Conservation (phyloP, 2,329 filamentous ascomycete species). For the Coniochaeta sp. region DNA sequence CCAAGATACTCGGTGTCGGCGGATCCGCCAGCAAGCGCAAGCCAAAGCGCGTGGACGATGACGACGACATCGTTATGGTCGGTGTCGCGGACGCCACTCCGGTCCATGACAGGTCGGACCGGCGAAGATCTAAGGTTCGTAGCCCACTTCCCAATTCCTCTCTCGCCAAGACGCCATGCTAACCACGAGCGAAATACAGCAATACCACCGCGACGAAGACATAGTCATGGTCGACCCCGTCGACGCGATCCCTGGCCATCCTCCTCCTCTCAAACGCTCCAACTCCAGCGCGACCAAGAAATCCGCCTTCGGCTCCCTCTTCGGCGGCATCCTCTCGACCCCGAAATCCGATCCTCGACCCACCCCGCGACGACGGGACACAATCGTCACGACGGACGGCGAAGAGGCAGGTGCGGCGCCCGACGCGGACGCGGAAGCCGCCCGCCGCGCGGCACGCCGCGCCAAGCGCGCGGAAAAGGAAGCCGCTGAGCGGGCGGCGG, state of each 20-base stretch:
- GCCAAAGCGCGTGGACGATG: conserved; percentile 26
- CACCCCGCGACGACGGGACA: conserved; percentile 41
- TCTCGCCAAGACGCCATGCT: conserved; percentile 16
- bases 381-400: conserved; percentile 42
- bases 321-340: conserved; percentile 49
- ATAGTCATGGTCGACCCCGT: conserved; percentile 48
- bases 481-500: conserved; percentile 41
- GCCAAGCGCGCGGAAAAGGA: conserved; percentile 46
- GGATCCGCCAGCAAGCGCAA: conserved; percentile 32
- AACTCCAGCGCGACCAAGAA: conserved; percentile 57
- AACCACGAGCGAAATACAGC: conserved; percentile 39
- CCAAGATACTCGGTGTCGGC: conserved; percentile 62
- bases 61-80: conserved; percentile 45
- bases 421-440: conserved; percentile 54
- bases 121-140: conserved; percentile 36
- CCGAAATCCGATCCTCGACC: conserved; percentile 27
- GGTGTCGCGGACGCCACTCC: conserved; percentile 36
- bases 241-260: conserved; percentile 34
- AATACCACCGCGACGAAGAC: conserved; percentile 58
- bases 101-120: conserved; percentile 37
- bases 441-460: conserved; percentile 54
- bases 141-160: not conserved
- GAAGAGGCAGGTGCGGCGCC: conserved; percentile 38
- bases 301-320: conserved; percentile 50
- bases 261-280: conserved; percentile 50